Evolutionary conservation across 2,329 filamentous ascomycete genomes (phyloP).

Genomic region (Calonectria pseudoreteaudii): DNA sequence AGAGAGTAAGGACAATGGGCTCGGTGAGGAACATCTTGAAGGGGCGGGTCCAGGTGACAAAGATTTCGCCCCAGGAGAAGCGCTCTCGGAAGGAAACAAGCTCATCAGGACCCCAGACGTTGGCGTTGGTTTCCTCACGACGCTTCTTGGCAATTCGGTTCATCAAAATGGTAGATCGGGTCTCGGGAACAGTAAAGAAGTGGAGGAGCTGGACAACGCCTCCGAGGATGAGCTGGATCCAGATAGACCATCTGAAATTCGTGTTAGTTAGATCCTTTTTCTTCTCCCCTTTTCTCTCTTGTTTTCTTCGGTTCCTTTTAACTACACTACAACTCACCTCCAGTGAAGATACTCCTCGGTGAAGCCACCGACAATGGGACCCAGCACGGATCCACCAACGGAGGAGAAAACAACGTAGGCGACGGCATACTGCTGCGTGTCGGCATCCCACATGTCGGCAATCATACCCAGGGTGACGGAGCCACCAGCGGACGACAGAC

Average conservation of each 20-base stretch:
- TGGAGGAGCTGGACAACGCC: slow-evolving; percentile 76
- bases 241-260: slow-evolving; percentile 71
- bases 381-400: slow-evolving; percentile 80
- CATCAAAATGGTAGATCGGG: slow-evolving; percentile 80
- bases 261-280: slow-evolving; percentile 20
- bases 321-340: slow-evolving; percentile 59
- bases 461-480: slow-evolving; percentile 82
- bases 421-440: slow-evolving; percentile 80
- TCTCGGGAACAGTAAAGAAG: slow-evolving; percentile 80
- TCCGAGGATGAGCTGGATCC: slow-evolving; percentile 87
- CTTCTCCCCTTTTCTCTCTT: not conserved
- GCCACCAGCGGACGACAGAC: slow-evolving; percentile 77
- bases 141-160: slow-evolving; percentile 82
- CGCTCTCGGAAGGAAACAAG: slow-evolving; percentile 70
- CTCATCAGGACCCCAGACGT: slow-evolving; percentile 81
- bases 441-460: slow-evolving; percentile 78
- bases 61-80: slow-evolving; percentile 68
- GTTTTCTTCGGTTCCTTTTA: too few species aligned
- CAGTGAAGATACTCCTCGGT: slow-evolving; percentile 75
- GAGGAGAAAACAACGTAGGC: slow-evolving; percentile 84
- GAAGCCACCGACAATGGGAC: slow-evolving; percentile 84
- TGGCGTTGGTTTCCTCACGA: slow-evolving; percentile 68
- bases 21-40: slow-evolving; percentile 81
- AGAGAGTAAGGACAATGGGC: slow-evolving; percentile 78
- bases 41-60: slow-evolving; percentile 70